Evolutionary conservation across 1,139 yeast genomes (phyloP), one percentile per base, ranked within the genome.

Genomic region (Debaryomyces nepalensis): DNA sequence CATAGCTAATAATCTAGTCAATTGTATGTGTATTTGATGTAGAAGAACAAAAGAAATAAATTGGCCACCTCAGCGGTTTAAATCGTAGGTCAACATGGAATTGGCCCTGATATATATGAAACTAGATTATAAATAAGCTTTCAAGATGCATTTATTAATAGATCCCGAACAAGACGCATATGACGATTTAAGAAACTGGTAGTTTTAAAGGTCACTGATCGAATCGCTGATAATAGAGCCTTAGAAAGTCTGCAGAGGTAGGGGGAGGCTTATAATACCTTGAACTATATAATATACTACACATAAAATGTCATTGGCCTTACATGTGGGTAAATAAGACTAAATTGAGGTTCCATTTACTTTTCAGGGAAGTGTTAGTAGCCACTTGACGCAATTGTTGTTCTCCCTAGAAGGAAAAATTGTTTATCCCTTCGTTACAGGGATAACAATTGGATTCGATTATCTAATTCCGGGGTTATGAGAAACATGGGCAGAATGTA

Each of bases 281-380:
- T 16, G 12, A 29, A 16, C n/a, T 29, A 29, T 29, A 21, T 21
- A 16, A 16, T 18, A 9, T n/a, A n/a, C n/a, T n/a, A n/a, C n/a
- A n/a, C n/a, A n/a, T n/a, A n/a, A n/a, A n/a, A n/a, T n/a, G n/a
- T n/a, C n/a, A n/a, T n/a, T n/a, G 3, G 20, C 19, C 15, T 15
- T 27, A 27, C 31, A 14, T 19, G 10, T 16, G 32, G 18, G 32
- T 16, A 16, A 14, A n/a, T 8, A 16, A 16, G 21, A 34, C 37
- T 24, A 34, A 24, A 34, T 24, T 15, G 37, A 24, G 24, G 24
- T 34, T 11, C 18, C 29, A 18, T 24, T 34, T 34, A 34, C 37
- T 12, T 11, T 34, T 34, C 16, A n/a, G 11, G 37, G 37, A 22
- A 34, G 37, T 26, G 37, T 34, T 34, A 15, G 30, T 16, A 34